A percentile compares a stretch with the other conserved stretches of the same genome.
Conservation (phyloP, 1,284 basidiomycete species). For the Pseudozyma sp. region DNA sequence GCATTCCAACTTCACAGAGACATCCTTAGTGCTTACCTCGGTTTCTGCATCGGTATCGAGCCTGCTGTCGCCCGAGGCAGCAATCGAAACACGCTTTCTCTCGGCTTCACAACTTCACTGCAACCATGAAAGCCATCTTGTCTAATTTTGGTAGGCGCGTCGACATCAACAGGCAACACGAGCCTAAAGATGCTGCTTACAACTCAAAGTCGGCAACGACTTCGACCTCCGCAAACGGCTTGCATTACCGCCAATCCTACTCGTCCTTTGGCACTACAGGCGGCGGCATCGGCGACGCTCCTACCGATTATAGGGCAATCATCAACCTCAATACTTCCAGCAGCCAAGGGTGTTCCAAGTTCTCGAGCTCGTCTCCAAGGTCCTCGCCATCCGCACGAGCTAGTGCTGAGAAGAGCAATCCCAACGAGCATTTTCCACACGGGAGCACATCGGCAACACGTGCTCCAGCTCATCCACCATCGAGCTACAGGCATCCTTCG, state of each 20-base stretch:
- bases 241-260: slow-evolving; percentile 4
- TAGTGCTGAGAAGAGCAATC: too few relatives aligned
- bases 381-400: too few relatives aligned
- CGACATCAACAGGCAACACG: slow-evolving; percentile 13
- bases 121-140: slow-evolving; percentile 37
- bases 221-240: not conserved
- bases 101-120: not conserved
- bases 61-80: too few relatives aligned
- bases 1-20: too few relatives aligned
- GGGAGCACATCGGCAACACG: slow-evolving; percentile 1
- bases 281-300: slow-evolving; percentile 26
- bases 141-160: slow-evolving; percentile 27
- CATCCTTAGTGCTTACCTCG: too few relatives aligned
- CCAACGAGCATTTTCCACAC: not conserved
- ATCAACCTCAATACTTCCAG: not conserved
- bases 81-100: not conserved
- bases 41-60: too few relatives aligned
- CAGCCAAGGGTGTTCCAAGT: slow-evolving; percentile 15
- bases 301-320: not conserved
- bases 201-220: slow-evolving; percentile 2
- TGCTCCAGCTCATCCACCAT: slow-evolving; percentile 18
- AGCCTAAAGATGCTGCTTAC: not conserved
- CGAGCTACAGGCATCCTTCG: slow-evolving; percentile 18
- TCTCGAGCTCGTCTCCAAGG: slow-evolving; percentile 5
- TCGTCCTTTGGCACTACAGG: slow-evolving; percentile 11